Evolutionary conservation across 495 filamentous ascomycete species (phyloP), one percentile per base, ranked within the genome.

Genomic region (Usnea hakonensis): DNA sequence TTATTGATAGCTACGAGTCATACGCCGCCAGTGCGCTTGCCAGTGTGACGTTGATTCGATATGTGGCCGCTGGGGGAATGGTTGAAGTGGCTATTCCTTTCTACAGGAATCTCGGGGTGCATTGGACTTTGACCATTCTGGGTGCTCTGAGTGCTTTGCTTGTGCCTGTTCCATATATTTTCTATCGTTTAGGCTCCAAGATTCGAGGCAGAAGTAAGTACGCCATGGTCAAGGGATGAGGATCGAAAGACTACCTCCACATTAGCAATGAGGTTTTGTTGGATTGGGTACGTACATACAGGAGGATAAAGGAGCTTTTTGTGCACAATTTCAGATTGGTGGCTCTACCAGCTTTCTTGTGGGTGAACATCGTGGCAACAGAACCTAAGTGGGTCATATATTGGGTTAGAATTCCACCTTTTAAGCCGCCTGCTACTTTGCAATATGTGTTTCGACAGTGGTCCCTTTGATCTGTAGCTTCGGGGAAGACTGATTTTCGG

Each of bases 61-160:
- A 85, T 56, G 67, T 74, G 17, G 74, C 76, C 37, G 77, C 82
- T 2, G 81, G 81, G 0, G 80, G 74, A 0, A 80, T 83, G 73
- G 73, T 78, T 35, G 61, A 64, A 38, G 76, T 76, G 11, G 75
- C 74, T 1, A 76, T 80, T 50, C 79, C 80, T 17, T 77, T 84
- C 41, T 68, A 68, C 81, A 83, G 70, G 55, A 81, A 80, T 61
- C 58, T 85, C 63, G 83, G 83, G 10, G 78, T 82, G 8, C 78
- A 79, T 60, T 85, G 74, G 66, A 84, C 83, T 1, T 64, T 84
- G 50, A 85, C 80, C 21, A 80, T 87, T 28, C 64, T 85, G 58
- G 84, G 69, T 0, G 69, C 67, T 41, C 74, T 86, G 19, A 81
- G 78, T 68, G 72, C 72, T 5, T 46, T 81, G 10, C 70, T 84